phyloP scores from a whole-genome alignment of 768 basidiomycete species.

The Russula foetens region DNA sequence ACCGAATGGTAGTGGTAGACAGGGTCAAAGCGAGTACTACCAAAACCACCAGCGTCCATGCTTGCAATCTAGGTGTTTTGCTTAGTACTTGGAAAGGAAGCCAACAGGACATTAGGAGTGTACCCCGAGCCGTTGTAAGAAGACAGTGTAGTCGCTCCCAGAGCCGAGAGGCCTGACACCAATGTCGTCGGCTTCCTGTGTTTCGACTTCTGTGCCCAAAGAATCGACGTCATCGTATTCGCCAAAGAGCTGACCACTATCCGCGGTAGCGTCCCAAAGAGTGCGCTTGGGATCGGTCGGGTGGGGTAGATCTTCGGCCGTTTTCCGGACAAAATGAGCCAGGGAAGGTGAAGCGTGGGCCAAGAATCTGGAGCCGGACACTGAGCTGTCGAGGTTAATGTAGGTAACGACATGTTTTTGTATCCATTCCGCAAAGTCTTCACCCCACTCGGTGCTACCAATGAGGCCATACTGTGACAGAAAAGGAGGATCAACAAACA shows the following conservation, averaged over 20 bases:
- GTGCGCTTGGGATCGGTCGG: slow-evolving; percentile 55
- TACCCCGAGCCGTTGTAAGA: slow-evolving; percentile 73
- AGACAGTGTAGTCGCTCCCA: slow-evolving; percentile 88
- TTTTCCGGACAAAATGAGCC: slow-evolving; percentile 59
- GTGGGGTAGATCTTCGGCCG: slow-evolving; percentile 66
- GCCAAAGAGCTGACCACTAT: slow-evolving; percentile 46
- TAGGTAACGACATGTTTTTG: slow-evolving; percentile 76
- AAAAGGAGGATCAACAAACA: background rate
- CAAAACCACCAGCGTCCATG: slow-evolving; percentile 30
- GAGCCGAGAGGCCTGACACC: slow-evolving; percentile 63
- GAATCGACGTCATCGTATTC: slow-evolving; percentile 38
- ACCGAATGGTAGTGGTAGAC: slow-evolving; percentile 57
- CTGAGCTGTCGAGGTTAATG: slow-evolving; percentile 72
- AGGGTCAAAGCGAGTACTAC: slow-evolving; percentile 33
- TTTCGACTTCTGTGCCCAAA: slow-evolving; percentile 32
- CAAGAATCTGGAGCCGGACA: slow-evolving; percentile 51
- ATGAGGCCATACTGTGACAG: slow-evolving; percentile 49
- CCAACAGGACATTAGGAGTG: slow-evolving; percentile 26
- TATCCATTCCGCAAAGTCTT: slow-evolving; percentile 84
- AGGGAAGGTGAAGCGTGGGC: slow-evolving; percentile 70
- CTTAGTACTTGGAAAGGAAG: slow-evolving; percentile 26
- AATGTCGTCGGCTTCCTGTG: slow-evolving; percentile 28
- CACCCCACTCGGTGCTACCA: slow-evolving; percentile 90
- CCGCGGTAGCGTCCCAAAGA: slow-evolving; percentile 71
- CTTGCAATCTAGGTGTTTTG: slow-evolving; percentile 27